phyloP scores from a whole-genome alignment of 2,329 filamentous ascomycete species.

The Colletotrichum liriopes region DNA sequence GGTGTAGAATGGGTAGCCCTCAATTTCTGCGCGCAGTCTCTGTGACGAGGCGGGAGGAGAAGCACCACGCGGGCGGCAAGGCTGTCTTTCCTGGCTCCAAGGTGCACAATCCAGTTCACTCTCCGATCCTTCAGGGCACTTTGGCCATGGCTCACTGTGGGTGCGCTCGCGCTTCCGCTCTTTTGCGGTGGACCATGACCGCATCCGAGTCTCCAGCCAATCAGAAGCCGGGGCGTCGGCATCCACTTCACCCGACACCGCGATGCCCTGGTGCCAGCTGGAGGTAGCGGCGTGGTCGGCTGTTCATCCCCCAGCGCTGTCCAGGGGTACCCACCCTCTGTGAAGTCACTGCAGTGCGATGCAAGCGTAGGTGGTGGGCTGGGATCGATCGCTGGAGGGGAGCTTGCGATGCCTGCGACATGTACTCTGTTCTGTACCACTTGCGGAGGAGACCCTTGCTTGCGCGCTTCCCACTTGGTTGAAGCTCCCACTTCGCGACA shows the following conservation, averaged over 20 bases:
- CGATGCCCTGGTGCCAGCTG: not conserved
- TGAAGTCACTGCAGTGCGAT: conserved; percentile 25
- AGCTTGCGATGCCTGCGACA: conserved; percentile 36
- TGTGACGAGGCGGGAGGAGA: conserved; percentile 44
- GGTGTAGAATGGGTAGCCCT: conserved; percentile 35
- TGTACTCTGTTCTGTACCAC: conserved; percentile 8
- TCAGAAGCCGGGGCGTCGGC: conserved; percentile 5
- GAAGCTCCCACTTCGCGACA: conserved; percentile 25
- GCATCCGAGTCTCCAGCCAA: conserved; percentile 33
- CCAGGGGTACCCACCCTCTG: conserved; percentile 21
- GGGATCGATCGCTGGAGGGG: conserved; percentile 35
- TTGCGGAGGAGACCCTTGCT: conserved; percentile 11
- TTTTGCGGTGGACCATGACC: conserved; percentile 32
- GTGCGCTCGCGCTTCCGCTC: conserved; percentile 15
- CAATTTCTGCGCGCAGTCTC: conserved; percentile 44
- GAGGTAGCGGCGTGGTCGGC: not conserved
- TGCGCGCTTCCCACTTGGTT: conserved; percentile 16
- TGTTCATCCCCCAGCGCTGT: conserved; percentile 7
- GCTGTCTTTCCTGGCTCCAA: conserved; percentile 34
- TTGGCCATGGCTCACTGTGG: not conserved
- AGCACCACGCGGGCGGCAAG: conserved; percentile 41
- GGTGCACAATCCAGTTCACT: conserved; percentile 20
- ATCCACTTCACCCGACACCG: conserved; percentile 35
- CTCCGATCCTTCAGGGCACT: conserved; percentile 30
- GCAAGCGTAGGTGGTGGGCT: conserved; percentile 21